phyloP scores from a whole-genome alignment of 2,329 filamentous ascomycete genomes.

The Aspergillus texensis region DNA sequence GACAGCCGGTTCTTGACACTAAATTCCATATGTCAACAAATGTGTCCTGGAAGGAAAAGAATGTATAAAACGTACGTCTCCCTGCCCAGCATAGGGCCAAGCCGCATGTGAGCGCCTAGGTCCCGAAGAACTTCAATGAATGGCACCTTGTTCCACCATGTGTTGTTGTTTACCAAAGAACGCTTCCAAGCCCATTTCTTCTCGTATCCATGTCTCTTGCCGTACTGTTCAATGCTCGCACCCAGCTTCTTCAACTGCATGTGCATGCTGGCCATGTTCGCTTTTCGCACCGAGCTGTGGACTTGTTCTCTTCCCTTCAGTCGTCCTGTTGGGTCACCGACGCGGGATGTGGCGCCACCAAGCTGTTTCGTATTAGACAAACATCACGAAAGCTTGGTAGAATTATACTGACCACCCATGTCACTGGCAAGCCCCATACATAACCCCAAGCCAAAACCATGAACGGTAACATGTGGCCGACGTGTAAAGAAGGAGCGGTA shows the following conservation, averaged over 20 bases:
- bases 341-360: constrained; percentile 49
- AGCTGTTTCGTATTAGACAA: constrained; percentile 38
- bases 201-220: constrained; percentile 65
- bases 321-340: constrained; percentile 52
- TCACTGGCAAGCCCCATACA: constrained; percentile 49
- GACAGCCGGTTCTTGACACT: constrained; percentile 80
- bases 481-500: constrained; percentile 53
- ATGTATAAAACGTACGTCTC: constrained; percentile 70
- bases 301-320: constrained; percentile 42
- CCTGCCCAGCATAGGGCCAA: constrained; percentile 84
- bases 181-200: constrained; percentile 67
- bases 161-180: constrained; percentile 76
- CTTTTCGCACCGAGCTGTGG: constrained; percentile 42
- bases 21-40: not conserved
- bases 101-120: constrained; percentile 71
- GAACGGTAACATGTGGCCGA: constrained; percentile 55
- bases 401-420: constrained; percentile 45
- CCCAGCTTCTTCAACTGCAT: constrained; percentile 65
- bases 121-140: constrained; percentile 75
- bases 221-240: constrained; percentile 69
- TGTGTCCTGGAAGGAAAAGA: not conserved
- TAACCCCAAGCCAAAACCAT: constrained; percentile 55
- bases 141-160: constrained; percentile 74
- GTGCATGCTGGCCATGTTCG: constrained; percentile 53
- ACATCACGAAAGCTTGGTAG: not conserved